Conservation (phyloP, 441 rosid species). For the Theobroma grandiflorum region DNA sequence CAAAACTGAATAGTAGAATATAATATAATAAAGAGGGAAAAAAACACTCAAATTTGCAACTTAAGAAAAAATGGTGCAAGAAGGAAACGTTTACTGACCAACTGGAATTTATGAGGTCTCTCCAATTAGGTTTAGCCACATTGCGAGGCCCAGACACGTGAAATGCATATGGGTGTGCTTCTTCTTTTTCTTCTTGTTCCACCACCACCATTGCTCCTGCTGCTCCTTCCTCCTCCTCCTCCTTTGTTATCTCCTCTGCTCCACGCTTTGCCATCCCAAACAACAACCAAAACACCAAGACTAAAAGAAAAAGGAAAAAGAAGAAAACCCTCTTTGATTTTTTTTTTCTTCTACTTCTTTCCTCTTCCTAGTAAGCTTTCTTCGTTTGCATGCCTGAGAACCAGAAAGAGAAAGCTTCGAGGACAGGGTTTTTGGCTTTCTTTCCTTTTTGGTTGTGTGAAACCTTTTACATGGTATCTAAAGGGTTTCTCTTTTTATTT, state of each 20-base stretch:
- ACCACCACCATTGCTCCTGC: slow-evolving; percentile 22
- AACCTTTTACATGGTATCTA: slow-evolving; percentile 30
- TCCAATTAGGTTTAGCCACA: slow-evolving; percentile 85
- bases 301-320: neutral
- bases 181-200: slow-evolving; percentile 35
- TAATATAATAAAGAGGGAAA: neutral
- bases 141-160: slow-evolving; percentile 92
- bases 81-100: slow-evolving; percentile 53
- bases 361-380: slow-evolving; percentile 12
- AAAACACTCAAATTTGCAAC: neutral
- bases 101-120: slow-evolving; percentile 87
- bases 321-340: neutral
- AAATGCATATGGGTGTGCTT: slow-evolving; percentile 81
- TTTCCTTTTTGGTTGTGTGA: slow-evolving; percentile 29
- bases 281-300: neutral
- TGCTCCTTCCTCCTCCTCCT: slow-evolving; percentile 19
- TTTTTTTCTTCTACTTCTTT: neutral
- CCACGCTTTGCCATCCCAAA: slow-evolving; percentile 42
- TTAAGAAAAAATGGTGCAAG: neutral
- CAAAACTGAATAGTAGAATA: neutral
- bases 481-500: neutral
- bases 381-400: slow-evolving; percentile 22
- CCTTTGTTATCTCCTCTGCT: slow-evolving; percentile 38
- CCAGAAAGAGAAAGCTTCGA: slow-evolving; percentile 2
- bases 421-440: neutral